Evolutionary conservation across 2,329 filamentous ascomycete genomes (phyloP).

Genomic region (Teratosphaeria pseudoeucalypti): DNA sequence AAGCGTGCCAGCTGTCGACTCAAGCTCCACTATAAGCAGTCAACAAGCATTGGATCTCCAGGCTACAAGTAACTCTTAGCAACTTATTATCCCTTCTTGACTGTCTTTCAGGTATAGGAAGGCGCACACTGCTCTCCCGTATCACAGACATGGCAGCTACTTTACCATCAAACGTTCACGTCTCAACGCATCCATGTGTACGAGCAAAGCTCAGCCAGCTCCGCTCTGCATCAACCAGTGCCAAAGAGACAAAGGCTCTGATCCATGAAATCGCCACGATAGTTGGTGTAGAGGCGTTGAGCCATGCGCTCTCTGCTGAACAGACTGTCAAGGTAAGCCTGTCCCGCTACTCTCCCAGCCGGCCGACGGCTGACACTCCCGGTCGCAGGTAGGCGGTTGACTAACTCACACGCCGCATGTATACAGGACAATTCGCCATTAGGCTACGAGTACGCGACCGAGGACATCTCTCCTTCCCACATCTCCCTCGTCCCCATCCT

Average conservation of each 20-base stretch:
- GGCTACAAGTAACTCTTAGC: background rate
- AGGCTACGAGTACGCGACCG: conserved; percentile 62
- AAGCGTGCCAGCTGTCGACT: background rate
- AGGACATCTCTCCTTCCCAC: conserved; percentile 50
- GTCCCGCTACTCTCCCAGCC: conserved; percentile 8
- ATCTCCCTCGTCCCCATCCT: conserved; percentile 85
- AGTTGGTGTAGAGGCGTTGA: conserved; percentile 71
- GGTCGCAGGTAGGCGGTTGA: conserved; percentile 1
- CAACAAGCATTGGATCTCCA: background rate
- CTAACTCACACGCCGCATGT: conserved; percentile 6
- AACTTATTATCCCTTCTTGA: background rate
- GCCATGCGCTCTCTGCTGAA: conserved; percentile 46
- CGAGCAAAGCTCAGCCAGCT: conserved; percentile 83
- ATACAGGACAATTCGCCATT: conserved; percentile 65
- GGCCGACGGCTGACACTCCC: conserved; percentile 13
- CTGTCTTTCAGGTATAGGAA: background rate
- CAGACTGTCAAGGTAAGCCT: conserved; percentile 54
- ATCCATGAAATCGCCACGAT: conserved; percentile 81
- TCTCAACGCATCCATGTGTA: conserved; percentile 79
- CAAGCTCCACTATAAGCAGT: background rate
- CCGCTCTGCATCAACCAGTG: conserved; percentile 58
- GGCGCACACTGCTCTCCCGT: background rate
- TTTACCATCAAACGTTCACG: conserved; percentile 46
- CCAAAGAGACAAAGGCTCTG: conserved; percentile 68
- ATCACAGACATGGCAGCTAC: background rate